Conservation (phyloP, 305 asterid genomes). For the Fraxinus xanthoxyloides region DNA sequence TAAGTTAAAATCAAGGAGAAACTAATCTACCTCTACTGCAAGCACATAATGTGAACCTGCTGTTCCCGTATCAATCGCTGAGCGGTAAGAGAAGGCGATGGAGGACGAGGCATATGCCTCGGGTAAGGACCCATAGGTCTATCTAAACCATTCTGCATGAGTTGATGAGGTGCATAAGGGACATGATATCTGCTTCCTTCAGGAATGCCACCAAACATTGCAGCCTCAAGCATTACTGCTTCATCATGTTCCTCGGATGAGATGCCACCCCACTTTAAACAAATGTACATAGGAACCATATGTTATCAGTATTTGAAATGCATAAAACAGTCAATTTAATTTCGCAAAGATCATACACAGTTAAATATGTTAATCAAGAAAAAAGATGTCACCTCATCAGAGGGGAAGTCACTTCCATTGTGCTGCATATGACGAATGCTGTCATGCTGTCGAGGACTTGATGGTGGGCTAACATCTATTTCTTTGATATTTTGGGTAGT, state of each 20-base stretch:
- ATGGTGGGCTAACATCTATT: constrained; percentile 57
- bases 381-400: constrained; percentile 58
- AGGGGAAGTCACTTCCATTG: constrained; percentile 51
- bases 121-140: constrained; percentile 47
- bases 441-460: constrained; percentile 50
- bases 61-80: constrained; percentile 92
- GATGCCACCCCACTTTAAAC: constrained; percentile 90
- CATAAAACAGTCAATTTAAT: neutral
- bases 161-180: constrained; percentile 62
- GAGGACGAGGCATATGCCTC: constrained; percentile 64
- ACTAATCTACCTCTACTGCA: constrained; percentile 5
- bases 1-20: constrained; percentile 10
- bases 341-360: neutral
- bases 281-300: constrained; percentile 20
- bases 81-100: constrained; percentile 94
- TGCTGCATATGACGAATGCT: constrained; percentile 36
- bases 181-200: constrained; percentile 67
- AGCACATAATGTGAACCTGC: constrained; percentile 58
- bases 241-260: constrained; percentile 94
- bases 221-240: constrained; percentile 99
- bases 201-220: constrained; percentile 93
- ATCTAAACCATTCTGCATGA: constrained; percentile 62
- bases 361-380: neutral
- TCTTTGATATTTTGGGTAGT: constrained; percentile 40
- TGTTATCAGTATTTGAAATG: neutral